Evolutionary conservation across 2,329 filamentous ascomycete genomes (phyloP).

Genomic region (Canariomyces notabilis): DNA sequence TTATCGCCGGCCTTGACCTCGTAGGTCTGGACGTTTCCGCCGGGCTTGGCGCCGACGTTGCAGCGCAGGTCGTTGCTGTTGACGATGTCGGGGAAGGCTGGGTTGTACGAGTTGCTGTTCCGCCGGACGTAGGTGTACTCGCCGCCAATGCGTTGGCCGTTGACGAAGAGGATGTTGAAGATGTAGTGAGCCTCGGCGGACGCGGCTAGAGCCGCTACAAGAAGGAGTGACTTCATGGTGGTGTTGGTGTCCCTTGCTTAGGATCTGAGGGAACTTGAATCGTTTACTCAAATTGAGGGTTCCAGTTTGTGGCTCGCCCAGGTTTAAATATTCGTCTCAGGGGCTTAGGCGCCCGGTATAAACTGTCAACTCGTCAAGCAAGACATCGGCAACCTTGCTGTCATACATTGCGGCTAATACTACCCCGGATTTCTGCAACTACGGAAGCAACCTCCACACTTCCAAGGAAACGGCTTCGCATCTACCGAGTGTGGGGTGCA

Average conservation of each 20-base stretch:
- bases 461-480: not conserved
- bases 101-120: constrained; percentile 38
- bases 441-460: not conserved
- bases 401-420: not conserved
- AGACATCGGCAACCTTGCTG: not conserved
- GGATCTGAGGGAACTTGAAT: not conserved
- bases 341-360: no score
- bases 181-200: constrained; percentile 29
- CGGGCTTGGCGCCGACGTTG: constrained; percentile 38
- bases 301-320: not conserved
- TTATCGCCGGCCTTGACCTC: constrained; percentile 45
- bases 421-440: not conserved
- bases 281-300: not conserved
- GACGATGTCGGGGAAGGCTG: constrained; percentile 34
- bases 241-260: not conserved
- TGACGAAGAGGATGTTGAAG: constrained; percentile 38
- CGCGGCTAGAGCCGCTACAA: not conserved
- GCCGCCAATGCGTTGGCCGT: constrained; percentile 38
- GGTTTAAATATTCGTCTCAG: no score
- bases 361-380: no score
- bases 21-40: constrained; percentile 36
- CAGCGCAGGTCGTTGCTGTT: constrained; percentile 37
- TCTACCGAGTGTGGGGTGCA: not conserved
- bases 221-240: not conserved
- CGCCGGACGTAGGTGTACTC: constrained; percentile 44